Percentiles rank a stretch among this genome's conserved stretches.
Evolutionary conservation across 2,329 filamentous ascomycete genomes (phyloP).

Genomic region (Pezicula carpinea): DNA sequence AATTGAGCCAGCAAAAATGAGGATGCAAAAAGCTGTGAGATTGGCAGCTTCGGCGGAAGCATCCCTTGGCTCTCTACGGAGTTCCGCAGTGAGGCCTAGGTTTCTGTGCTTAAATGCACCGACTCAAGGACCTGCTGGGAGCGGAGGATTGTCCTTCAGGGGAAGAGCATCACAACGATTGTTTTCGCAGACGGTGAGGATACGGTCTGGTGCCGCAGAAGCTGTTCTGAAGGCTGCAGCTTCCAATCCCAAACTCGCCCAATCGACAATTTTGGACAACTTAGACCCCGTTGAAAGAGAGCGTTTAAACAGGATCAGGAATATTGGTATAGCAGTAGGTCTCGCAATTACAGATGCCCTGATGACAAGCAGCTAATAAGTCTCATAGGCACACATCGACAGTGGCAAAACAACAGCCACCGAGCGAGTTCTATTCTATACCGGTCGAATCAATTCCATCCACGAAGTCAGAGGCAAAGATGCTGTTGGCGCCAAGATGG

Average conservation of each 20-base stretch:
- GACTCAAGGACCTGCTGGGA: constrained; percentile 10
- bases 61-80: constrained; percentile 16
- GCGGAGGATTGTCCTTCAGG: constrained; percentile 8
- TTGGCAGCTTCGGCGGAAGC: constrained; percentile 22
- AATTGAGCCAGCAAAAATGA: constrained; percentile 20
- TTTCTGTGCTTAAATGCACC: constrained; percentile 26
- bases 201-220: constrained; percentile 23
- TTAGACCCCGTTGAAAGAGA: constrained; percentile 63
- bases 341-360: constrained; percentile 1
- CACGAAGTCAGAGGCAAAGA: constrained; percentile 96
- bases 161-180: constrained; percentile 19
- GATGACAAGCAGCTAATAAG: constrained; percentile 3
- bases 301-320: constrained; percentile 77
- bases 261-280: constrained; percentile 24
- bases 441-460: constrained; percentile 91
- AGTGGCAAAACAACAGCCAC: constrained; percentile 96
- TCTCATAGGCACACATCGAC: constrained; percentile 82
- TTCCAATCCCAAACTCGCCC: constrained; percentile 5
- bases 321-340: constrained; percentile 93
- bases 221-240: constrained; percentile 10
- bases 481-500: constrained; percentile 97
- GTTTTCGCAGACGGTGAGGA: constrained; percentile 23
- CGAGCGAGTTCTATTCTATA: constrained; percentile 97
- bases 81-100: constrained; percentile 18
- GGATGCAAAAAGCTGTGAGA: constrained; percentile 24